These are phyloP conservation scores for Coemansia sp. DNA, from an alignment of 192 early-diverging fungal species.

Conservation along the genomic window DNA sequence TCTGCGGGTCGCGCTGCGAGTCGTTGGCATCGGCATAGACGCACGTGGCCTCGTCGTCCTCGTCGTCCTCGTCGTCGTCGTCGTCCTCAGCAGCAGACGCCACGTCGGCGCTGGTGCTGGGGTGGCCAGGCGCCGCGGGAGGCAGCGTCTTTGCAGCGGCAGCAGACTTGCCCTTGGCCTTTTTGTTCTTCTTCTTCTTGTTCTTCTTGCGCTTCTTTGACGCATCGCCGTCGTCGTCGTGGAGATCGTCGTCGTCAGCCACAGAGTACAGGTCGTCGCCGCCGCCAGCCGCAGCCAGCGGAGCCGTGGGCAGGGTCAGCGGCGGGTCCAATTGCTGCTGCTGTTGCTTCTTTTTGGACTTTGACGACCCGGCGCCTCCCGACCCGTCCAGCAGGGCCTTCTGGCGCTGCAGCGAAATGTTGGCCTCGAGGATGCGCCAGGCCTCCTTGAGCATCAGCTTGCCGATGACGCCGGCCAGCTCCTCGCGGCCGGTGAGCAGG, in stretches of 20 bases:
- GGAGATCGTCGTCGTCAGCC: conserved; percentile 20
- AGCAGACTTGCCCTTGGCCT: conserved; percentile 34
- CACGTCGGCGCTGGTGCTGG: not conserved
- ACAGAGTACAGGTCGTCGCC: conserved; percentile 10
- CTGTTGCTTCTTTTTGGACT: not conserved
- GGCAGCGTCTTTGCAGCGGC: not conserved
- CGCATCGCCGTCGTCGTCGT: conserved; percentile 20
- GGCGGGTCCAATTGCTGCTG: not conserved
- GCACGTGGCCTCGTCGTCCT: not conserved
- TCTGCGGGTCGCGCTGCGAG: conserved; percentile 26
- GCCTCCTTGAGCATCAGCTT: conserved; percentile 78
- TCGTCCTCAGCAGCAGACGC: conserved; percentile 16
- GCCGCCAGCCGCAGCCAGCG: not conserved
- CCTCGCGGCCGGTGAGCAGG: conserved; percentile 66
- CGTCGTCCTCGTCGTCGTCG: conserved; percentile 15
- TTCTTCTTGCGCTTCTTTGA: conserved; percentile 52
- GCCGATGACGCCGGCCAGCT: conserved; percentile 72
- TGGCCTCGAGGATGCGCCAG: conserved; percentile 66
- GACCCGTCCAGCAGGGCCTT: conserved; percentile 38
- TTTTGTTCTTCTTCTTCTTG: conserved; percentile 53
- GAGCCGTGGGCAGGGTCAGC: not conserved
- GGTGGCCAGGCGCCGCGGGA: not conserved
- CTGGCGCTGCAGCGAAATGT: conserved; percentile 57
- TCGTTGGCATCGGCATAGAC: not conserved
- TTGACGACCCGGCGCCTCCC: conserved; percentile 7